Base-by-base conservation (phyloP, 352 stramenopile genomes). In the Phytopythium sindhum region DNA sequence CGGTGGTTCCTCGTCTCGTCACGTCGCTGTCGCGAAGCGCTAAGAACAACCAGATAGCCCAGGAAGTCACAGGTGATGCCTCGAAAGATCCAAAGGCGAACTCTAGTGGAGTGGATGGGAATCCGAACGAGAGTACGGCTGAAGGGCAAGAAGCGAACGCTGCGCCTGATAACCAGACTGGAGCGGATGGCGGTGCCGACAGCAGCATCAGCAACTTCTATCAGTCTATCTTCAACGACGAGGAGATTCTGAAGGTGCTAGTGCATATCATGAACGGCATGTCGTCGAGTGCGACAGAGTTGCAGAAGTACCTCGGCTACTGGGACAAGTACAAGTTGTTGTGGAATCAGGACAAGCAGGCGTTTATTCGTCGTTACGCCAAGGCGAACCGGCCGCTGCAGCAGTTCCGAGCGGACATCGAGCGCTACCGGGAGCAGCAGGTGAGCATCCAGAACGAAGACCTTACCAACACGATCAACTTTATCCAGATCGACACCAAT, bases 211-310 rank as follows among this genome's bases (percentile, higher is more conserved):
- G 76, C 69, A 93, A 87, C 37, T 98, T 97, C 57, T 98, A 97
- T 64, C 84, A 97, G 57, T 94, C 86, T n/a, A 97, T 98, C 58
- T 97, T 93, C 63, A 97, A 98, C 53, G 94, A 98, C 63, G 90
- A 98, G 70, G 96, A 98, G 60, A 98, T 97, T 41, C 71, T 98
- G 4, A 98, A 98, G 65, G 87, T 98, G 14, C 75, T 97, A 9
- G 91, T 98, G 2, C 88, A 97, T 56, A 97, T 98, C 60, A 98
- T 98, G 92, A 98, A 98, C 68, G 94, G 94, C 14, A 98, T 98
- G 91, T 95, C 84, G 2, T 93, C 90, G 0, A 97, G 86, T 60
- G 90, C 91, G 4, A 97, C 92, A 7, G 90, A 98, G 63, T 68
- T 98, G 8, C 91, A 98, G 67, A 98, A 98, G 68, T 97, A 98